Evolutionary conservation across 2,329 filamentous ascomycete genomes (phyloP).

Genomic region (Hymenoscyphus fraxineus): DNA sequence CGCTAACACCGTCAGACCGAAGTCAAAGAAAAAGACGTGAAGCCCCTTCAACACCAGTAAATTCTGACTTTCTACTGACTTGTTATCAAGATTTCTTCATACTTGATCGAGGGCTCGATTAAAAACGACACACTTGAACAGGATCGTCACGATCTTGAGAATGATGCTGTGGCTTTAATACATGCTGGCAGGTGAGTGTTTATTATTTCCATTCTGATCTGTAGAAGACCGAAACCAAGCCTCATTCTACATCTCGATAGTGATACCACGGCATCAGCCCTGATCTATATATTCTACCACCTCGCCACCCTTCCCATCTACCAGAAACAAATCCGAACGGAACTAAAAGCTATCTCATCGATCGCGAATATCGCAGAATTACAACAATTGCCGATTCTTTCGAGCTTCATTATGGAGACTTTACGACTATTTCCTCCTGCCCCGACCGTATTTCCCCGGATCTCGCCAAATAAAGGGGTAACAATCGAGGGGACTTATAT

Average conservation of each 20-base stretch:
- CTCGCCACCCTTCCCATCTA: neutral
- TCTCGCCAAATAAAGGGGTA: constrained; percentile 36
- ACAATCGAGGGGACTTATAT: constrained; percentile 10
- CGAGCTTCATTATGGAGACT: constrained; percentile 38
- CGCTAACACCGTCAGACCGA: neutral
- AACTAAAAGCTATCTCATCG: neutral
- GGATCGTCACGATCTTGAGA: neutral
- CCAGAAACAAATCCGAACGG: neutral
- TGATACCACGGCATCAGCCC: neutral
- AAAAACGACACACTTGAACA: neutral
- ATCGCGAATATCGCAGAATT: neutral
- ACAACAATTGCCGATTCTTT: constrained; percentile 26
- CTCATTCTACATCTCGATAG: neutral
- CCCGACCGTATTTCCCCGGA: constrained; percentile 34
- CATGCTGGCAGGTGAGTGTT: neutral
- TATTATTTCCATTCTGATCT: no score
- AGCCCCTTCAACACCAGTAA: neutral
- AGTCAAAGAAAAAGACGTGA: neutral
- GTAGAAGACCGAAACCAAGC: neutral
- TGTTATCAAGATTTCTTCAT: neutral
- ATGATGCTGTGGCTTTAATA: neutral
- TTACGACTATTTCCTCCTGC: constrained; percentile 38
- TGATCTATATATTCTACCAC: constrained; percentile 1
- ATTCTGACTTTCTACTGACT: neutral
- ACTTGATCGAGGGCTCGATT: neutral